Percentiles rank a stretch among this genome's conserved stretches.
phyloP scores from a whole-genome alignment of 2,329 filamentous ascomycete genomes.

The Arthroderma sp. region DNA sequence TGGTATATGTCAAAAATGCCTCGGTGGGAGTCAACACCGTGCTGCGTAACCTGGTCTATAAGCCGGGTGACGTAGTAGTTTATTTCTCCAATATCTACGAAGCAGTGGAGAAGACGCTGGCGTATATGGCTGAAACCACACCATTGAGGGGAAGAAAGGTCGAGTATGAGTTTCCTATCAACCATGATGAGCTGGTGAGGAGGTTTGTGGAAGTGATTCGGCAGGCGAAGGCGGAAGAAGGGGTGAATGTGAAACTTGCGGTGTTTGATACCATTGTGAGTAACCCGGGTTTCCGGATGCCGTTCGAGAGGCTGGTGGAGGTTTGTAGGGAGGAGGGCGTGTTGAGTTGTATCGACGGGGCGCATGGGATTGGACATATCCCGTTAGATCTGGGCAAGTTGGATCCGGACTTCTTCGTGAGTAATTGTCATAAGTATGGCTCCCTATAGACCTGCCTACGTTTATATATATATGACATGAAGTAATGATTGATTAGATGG shows the following conservation, averaged over 20 bases:
- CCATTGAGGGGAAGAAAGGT: slow-evolving; percentile 42
- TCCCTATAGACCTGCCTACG: not conserved
- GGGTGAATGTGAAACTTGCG: slow-evolving; percentile 53
- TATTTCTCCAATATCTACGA: slow-evolving; percentile 71
- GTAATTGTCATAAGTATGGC: slow-evolving; percentile 63
- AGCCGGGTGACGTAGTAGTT: slow-evolving; percentile 57
- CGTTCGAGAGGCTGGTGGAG: slow-evolving; percentile 54
- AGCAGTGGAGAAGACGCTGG: slow-evolving; percentile 59
- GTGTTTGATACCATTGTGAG: slow-evolving; percentile 72
- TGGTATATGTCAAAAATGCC: slow-evolving; percentile 72
- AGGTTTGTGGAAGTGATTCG: slow-evolving; percentile 49
- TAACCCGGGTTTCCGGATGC: slow-evolving; percentile 64
- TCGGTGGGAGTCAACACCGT: slow-evolving; percentile 59
- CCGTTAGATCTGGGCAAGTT: slow-evolving; percentile 52
- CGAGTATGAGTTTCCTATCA: slow-evolving; percentile 52
- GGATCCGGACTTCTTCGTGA: slow-evolving; percentile 75
- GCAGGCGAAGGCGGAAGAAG: slow-evolving; percentile 38
- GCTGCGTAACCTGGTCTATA: slow-evolving; percentile 59
- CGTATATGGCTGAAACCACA: slow-evolving; percentile 58
- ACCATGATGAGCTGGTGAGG: slow-evolving; percentile 52
- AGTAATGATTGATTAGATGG: slow-evolving; percentile 43
- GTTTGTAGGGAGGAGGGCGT: slow-evolving; percentile 55
- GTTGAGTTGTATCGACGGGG: slow-evolving; percentile 66
- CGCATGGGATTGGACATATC: slow-evolving; percentile 73
- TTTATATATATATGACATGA: not conserved